Conservation (phyloP, 768 basidiomycete species). For the Mycena capillaripes region DNA sequence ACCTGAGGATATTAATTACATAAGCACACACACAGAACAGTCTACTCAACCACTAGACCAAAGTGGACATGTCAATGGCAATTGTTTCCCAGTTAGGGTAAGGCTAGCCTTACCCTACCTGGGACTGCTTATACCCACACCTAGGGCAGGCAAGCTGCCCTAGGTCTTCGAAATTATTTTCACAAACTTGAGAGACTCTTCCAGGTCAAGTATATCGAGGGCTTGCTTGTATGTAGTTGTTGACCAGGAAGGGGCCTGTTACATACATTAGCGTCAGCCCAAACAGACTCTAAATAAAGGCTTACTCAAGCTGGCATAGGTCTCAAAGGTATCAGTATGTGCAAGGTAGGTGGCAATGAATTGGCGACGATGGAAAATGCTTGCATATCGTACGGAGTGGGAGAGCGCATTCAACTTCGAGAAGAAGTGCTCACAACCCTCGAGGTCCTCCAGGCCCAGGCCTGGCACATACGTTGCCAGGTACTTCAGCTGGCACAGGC, state of each 20-base stretch:
- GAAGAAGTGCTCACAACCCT: conserved; percentile 33
- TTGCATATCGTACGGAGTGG: background rate
- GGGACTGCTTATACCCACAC: background rate
- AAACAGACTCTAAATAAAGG: background rate
- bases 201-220: background rate
- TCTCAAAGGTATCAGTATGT: background rate
- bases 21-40: too few relatives aligned
- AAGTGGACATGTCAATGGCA: too few relatives aligned
- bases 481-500: conserved; percentile 22
- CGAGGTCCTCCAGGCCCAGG: conserved; percentile 27
- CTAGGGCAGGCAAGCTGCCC: background rate
- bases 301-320: background rate
- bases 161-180: too few relatives aligned
- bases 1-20: too few relatives aligned
- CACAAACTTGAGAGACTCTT: background rate
- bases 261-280: background rate
- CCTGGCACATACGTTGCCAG: conserved; percentile 25
- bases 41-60: too few relatives aligned
- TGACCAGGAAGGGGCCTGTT: background rate
- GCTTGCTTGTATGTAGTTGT: background rate
- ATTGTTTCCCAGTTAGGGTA: too few relatives aligned
- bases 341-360: background rate
- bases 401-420: conserved; percentile 26
- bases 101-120: background rate
- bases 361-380: conserved; percentile 30